These are phyloP conservation scores for Phallus indusiatus DNA, from an alignment of 768 basidiomycete species.

Conservation along the genomic window DNA sequence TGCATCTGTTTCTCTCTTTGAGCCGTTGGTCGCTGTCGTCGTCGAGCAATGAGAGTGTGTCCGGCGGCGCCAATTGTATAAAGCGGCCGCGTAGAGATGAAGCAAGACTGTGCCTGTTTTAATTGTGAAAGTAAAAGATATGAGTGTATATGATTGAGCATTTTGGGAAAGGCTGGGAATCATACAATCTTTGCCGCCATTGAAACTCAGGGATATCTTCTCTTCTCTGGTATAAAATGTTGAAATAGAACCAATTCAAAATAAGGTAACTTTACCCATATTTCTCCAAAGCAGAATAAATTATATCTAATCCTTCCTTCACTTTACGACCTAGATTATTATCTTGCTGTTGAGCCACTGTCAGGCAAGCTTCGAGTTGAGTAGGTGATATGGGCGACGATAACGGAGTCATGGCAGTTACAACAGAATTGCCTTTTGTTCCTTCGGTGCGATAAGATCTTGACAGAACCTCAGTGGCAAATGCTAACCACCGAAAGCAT, in stretches of 20 bases:
- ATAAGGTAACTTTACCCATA: slow-evolving; percentile 58
- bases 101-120: slow-evolving; percentile 83
- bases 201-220: slow-evolving; percentile 83
- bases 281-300: slow-evolving; percentile 64
- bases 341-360: slow-evolving; percentile 38
- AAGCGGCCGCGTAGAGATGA: slow-evolving; percentile 72
- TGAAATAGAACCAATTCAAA: background rate
- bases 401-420: too few species aligned
- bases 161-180: too few species aligned
- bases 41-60: background rate
- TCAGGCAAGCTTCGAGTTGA: slow-evolving; percentile 40
- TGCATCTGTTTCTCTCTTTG: background rate
- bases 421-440: too few species aligned
- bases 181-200: slow-evolving; percentile 97
- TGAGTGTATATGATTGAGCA: background rate
- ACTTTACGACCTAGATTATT: slow-evolving; percentile 52
- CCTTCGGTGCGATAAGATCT: too few species aligned
- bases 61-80: slow-evolving; percentile 36
- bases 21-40: too few species aligned
- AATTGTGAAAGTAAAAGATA: background rate
- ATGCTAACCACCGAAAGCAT: too few species aligned
- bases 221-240: slow-evolving; percentile 43
- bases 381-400: background rate
- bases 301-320: slow-evolving; percentile 72
- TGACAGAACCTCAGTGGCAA: too few species aligned